phyloP scores from a whole-genome alignment of 2,329 filamentous ascomycete species.

The Fusarium sp. region DNA sequence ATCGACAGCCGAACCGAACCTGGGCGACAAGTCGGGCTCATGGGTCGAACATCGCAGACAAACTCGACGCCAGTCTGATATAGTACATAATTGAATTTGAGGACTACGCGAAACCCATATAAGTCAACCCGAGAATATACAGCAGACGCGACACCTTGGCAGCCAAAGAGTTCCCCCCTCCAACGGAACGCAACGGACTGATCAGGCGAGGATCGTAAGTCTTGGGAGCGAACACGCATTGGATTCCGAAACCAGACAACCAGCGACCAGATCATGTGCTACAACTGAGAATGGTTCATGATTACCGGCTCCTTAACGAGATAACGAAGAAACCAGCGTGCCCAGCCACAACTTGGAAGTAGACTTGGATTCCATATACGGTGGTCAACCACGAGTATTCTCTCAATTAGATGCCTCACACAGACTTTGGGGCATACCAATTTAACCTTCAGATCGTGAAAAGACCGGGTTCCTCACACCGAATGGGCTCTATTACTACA shows the following conservation, averaged over 20 bases:
- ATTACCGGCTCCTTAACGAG: background rate
- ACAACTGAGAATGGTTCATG: background rate
- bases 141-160: background rate
- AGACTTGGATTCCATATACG: background rate
- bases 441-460: background rate
- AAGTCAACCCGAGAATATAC: background rate
- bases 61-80: background rate
- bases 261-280: background rate
- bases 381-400: background rate
- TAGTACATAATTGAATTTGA: too few relatives aligned
- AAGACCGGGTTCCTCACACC: background rate
- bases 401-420: background rate
- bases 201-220: background rate
- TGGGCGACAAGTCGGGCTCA: background rate
- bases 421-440: background rate
- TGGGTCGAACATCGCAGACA: background rate
- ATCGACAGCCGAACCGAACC: background rate
- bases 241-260: background rate
- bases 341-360: background rate
- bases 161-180: background rate
- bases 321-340: background rate
- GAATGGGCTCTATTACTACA: background rate
- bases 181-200: background rate
- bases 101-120: too few relatives aligned
- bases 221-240: background rate